These are phyloP conservation scores for Trichoderma gamsii DNA, from an alignment of 495 filamentous ascomycete species.

Conservation along the genomic window DNA sequence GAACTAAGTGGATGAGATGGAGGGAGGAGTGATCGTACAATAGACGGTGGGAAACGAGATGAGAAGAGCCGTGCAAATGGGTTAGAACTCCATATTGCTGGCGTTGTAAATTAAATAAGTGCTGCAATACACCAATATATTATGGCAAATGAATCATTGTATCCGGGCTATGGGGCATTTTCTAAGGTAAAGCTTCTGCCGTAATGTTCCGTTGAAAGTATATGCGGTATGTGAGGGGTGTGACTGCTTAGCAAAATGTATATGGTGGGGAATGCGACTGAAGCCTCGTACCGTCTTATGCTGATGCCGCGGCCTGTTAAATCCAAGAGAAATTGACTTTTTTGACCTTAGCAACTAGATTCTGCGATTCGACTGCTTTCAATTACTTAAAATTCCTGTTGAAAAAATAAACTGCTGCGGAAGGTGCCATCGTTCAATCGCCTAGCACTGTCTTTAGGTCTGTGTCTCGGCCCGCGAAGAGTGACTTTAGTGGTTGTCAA, in stretches of 20 bases:
- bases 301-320: not conserved
- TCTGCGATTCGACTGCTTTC: not conserved
- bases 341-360: not conserved
- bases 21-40: not conserved
- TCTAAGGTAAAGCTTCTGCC: not conserved
- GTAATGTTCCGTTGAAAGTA: not conserved
- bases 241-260: not conserved
- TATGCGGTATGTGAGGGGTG: not conserved
- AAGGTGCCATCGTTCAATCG: not conserved
- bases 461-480: conserved; percentile 10
- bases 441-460: not conserved
- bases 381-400: not conserved
- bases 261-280: conserved; percentile 9
- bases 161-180: not conserved
- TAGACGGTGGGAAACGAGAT: conserved; percentile 11
- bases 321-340: not conserved
- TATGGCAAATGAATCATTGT: not conserved
- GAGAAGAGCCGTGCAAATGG: conserved; percentile 6
- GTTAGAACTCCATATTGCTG: not conserved
- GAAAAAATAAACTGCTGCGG: not conserved
- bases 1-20: not conserved
- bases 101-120: conserved; percentile 6
- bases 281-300: not conserved
- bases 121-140: conserved; percentile 11
- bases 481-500: not conserved